Conservation (phyloP, 2,329 filamentous ascomycete genomes). For the Botrytis deweyae region DNA sequence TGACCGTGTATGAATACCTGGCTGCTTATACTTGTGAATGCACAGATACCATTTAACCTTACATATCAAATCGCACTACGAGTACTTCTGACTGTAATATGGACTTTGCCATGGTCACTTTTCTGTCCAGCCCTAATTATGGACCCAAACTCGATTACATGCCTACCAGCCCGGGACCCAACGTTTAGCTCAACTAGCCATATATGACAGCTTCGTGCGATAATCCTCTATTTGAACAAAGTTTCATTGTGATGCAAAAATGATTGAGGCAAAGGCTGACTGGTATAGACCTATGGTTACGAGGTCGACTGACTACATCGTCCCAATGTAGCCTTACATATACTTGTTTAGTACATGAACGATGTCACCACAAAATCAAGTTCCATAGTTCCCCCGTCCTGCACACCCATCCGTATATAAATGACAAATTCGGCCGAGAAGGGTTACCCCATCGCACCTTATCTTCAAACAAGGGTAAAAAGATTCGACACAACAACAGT, state of each 20-base stretch:
- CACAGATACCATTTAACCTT: neutral
- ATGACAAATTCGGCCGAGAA: neutral
- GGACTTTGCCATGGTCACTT: neutral
- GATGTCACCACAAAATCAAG: neutral
- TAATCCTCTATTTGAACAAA: neutral
- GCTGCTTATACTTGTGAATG: neutral
- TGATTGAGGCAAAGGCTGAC: neutral
- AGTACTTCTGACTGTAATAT: neutral
- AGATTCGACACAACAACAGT: neutral
- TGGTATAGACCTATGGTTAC: neutral
- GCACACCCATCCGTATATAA: neutral
- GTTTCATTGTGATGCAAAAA: neutral
- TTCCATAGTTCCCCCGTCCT: neutral
- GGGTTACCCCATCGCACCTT: neutral
- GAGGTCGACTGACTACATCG: neutral
- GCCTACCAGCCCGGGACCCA: neutral
- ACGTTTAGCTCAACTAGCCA: neutral
- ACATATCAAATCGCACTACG: neutral
- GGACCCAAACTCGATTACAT: neutral
- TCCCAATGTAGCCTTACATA: neutral
- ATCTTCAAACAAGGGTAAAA: neutral
- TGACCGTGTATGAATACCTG: neutral
- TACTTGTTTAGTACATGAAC: neutral
- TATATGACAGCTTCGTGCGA: neutral
- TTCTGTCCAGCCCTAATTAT: slow-evolving; percentile 3